A percentile compares a stretch with the other conserved stretches of the same genome.
These are phyloP conservation scores for Pyracantha coccinea DNA, from an alignment of 331 rosid species.

Conservation along the genomic window DNA sequence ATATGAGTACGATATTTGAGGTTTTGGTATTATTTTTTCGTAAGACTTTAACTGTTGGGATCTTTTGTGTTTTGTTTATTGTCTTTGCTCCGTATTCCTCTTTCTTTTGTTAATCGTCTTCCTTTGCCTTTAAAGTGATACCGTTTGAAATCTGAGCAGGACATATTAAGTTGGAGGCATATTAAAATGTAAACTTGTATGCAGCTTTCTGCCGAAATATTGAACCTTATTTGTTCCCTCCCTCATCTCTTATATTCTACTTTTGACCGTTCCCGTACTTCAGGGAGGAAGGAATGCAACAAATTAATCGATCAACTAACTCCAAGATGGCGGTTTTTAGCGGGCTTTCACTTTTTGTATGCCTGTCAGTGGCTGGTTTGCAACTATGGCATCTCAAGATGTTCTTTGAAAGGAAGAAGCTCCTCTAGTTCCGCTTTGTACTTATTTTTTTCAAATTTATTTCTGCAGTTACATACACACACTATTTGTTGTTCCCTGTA, in stretches of 20 bases:
- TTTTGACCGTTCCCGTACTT: background rate
- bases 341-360: slow-evolving; percentile 61
- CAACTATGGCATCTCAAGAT: slow-evolving; percentile 93
- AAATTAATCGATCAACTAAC: slow-evolving; percentile 61
- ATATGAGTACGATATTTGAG: too few species aligned
- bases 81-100: background rate
- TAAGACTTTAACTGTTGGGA: too few species aligned
- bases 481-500: background rate
- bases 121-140: too few species aligned
- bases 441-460: background rate
- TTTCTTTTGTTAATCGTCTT: too few species aligned
- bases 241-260: background rate
- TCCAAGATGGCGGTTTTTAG: slow-evolving; percentile 70
- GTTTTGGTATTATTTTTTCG: too few species aligned
- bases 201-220: background rate
- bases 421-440: slow-evolving; percentile 39
- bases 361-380: slow-evolving; percentile 82
- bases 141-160: too few species aligned
- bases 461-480: background rate
- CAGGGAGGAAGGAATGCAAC: slow-evolving; percentile 94
- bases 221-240: background rate
- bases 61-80: background rate
- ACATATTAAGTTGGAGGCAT: too few species aligned
- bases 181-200: too few species aligned
- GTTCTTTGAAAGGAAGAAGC: slow-evolving; percentile 91